A percentile compares a stretch with the other conserved stretches of the same genome.
phyloP scores from a whole-genome alignment of 164 flowering plant genomes.

The Stephania japonica region DNA sequence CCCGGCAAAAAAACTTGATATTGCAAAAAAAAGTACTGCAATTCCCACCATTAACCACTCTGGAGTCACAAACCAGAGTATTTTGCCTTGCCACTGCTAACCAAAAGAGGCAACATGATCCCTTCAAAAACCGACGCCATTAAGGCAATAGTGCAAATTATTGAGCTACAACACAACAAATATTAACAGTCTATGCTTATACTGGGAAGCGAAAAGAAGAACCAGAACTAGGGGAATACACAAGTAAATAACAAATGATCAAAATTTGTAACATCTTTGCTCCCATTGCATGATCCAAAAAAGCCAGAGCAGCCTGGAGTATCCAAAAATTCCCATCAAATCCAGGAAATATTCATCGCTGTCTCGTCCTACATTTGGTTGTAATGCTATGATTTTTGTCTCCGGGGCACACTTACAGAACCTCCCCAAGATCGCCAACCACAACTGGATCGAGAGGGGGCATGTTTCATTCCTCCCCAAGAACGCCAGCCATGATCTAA shows the following conservation, averaged over 20 bases:
- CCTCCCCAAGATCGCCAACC: neutral
- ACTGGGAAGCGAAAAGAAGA: neutral
- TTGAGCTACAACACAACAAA: too few relatives aligned
- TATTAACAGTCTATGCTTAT: too few relatives aligned
- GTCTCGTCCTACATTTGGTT: neutral
- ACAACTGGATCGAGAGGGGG: neutral
- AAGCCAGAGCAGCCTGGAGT: neutral
- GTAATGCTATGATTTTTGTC: neutral
- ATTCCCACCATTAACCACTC: too few relatives aligned
- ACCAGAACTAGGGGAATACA: neutral
- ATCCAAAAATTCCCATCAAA: neutral
- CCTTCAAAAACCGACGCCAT: too few relatives aligned
- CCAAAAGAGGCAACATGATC: too few relatives aligned
- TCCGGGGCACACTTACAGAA: neutral
- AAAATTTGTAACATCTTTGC: too few relatives aligned
- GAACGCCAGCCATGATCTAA: neutral
- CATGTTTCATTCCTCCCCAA: conserved; percentile 6
- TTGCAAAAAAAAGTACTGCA: too few relatives aligned
- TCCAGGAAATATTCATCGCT: neutral
- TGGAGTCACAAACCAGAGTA: too few relatives aligned
- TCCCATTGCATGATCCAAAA: neutral
- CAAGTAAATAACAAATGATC: neutral
- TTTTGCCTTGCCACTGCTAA: too few relatives aligned
- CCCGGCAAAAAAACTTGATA: too few relatives aligned
- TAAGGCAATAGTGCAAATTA: too few relatives aligned